Conservation (phyloP, 2,329 filamentous ascomycete genomes). For the Microdochium trichocladiopsis region DNA sequence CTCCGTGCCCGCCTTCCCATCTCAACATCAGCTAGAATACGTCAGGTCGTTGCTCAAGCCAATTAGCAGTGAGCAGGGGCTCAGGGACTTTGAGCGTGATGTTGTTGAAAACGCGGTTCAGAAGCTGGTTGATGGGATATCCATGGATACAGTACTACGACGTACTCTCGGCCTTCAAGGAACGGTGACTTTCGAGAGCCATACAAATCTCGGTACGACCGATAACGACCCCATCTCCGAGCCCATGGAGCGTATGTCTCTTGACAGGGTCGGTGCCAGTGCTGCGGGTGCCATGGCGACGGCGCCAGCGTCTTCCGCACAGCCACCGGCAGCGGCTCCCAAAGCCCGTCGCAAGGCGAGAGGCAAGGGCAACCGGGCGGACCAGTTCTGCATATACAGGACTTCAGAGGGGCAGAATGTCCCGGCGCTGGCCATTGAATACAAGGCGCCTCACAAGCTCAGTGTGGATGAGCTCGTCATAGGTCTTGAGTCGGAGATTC, state of each 20-base stretch:
- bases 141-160: conserved; percentile 17
- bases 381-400: conserved; percentile 24
- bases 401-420: too few species aligned
- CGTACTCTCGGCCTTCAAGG: conserved; percentile 20
- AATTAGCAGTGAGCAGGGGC: conserved; percentile 23
- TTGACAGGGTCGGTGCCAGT: conserved; percentile 5
- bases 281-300: not conserved
- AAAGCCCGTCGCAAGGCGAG: conserved; percentile 10
- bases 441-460: too few species aligned
- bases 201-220: too few species aligned
- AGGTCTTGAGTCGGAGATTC: conserved; percentile 24
- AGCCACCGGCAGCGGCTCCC: conserved; percentile 3
- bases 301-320: not conserved
- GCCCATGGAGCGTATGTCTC: not conserved
- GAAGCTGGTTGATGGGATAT: conserved; percentile 20
- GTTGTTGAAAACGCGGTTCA: conserved; percentile 26
- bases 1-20: conserved; percentile 20
- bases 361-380: conserved; percentile 20
- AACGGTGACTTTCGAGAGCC: too few species aligned
- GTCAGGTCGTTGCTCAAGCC: too few species aligned
- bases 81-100: conserved; percentile 24
- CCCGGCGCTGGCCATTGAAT: too few species aligned
- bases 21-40: conserved; percentile 23
- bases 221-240: conserved; percentile 19
- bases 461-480: conserved; percentile 16